Evolutionary conservation across 805 yeast genomes (phyloP), one percentile per base, ranked within the genome.

Genomic region (Teunomyces pallodes): DNA sequence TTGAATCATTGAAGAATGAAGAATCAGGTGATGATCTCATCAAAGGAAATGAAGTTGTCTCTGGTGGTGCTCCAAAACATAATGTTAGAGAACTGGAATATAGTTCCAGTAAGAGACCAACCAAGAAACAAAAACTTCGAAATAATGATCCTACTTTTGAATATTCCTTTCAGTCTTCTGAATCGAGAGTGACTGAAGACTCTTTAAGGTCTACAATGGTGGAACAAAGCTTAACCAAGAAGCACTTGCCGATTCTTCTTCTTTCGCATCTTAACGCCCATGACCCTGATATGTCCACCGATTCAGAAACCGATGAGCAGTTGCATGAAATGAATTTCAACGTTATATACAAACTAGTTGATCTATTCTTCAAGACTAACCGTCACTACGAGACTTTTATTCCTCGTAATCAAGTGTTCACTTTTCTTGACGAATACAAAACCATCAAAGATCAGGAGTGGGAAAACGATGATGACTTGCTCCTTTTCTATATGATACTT

Each of bases 381-480:
- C 55, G 56, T 17, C 69, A 72, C 47, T 77, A 75, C 49, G 61
- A 64, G 44, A 69, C 74, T 33, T 77, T 74, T 49, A 61, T 79
- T 40, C 62, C 67, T 9, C 64, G 62, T 46, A 45, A 56, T 3
- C 60, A 62, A 7, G 56, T 76, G 1, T 45, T 73, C 4, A 60
- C 61, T 2, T 77, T 77, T 44, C 56, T 79, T 20, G 60, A 66
- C 13, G 61, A 65, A 16, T 72, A 74, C 55, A 64, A 58, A 9
- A 30, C 50, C 3, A 59, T 66, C 35, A 59, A 61, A 6, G 69
- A 66, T 39, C 53, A 59, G 39, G 67, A 64, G 14, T 76, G 82
- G 81, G 76, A 72, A 44, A 63, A 72, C 49, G 79, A 75, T 48
- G 81, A 77, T 54, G 82, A 78, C 51, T 56, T 78, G 54, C 64